Evolutionary conservation across 352 stramenopile species (phyloP).

Genomic region (Pythium myriotylum): DNA sequence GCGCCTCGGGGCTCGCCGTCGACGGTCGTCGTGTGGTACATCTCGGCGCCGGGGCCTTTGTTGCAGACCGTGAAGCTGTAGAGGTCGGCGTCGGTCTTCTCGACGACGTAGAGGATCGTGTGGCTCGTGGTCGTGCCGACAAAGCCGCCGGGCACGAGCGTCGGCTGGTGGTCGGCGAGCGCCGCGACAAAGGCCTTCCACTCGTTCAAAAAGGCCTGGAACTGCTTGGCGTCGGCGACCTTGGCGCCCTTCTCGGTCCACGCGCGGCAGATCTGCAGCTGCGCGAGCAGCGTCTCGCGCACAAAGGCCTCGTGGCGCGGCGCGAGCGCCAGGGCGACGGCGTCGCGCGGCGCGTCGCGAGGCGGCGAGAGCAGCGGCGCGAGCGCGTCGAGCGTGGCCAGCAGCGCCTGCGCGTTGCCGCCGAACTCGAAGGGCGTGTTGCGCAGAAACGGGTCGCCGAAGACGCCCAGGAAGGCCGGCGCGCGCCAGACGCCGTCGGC

Average conservation of each 20-base stretch:
- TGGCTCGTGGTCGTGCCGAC: conserved; percentile 73
- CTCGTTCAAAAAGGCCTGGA: conserved; percentile 66
- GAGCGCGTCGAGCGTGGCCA: conserved; percentile 48
- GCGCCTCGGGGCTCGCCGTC: background rate
- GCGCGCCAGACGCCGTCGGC: conserved; percentile 60
- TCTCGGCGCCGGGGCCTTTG: conserved; percentile 80
- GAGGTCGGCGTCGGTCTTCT: conserved; percentile 56
- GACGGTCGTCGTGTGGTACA: conserved; percentile 70
- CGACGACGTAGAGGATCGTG: conserved; percentile 82
- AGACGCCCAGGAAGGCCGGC: conserved; percentile 69
- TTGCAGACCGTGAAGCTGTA: conserved; percentile 90
- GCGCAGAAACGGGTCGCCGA: conserved; percentile 81
- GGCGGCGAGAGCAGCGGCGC: conserved; percentile 39
- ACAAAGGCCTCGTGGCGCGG: conserved; percentile 57
- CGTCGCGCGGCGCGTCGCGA: conserved; percentile 8
- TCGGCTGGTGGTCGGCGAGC: conserved; percentile 44
- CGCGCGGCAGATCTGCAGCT: conserved; percentile 51
- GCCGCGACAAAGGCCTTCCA: conserved; percentile 63
- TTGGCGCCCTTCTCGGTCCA: conserved; percentile 64
- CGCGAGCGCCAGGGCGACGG: conserved; percentile 46
- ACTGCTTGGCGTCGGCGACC: conserved; percentile 60
- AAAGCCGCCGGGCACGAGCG: conserved; percentile 79
- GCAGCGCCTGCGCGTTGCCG: conserved; percentile 65
- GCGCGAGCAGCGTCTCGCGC: conserved; percentile 45
- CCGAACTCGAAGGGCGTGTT: conserved; percentile 77